Base-by-base conservation (phyloP, 495 filamentous ascomycete genomes). In the Podospora appendiculata region DNA sequence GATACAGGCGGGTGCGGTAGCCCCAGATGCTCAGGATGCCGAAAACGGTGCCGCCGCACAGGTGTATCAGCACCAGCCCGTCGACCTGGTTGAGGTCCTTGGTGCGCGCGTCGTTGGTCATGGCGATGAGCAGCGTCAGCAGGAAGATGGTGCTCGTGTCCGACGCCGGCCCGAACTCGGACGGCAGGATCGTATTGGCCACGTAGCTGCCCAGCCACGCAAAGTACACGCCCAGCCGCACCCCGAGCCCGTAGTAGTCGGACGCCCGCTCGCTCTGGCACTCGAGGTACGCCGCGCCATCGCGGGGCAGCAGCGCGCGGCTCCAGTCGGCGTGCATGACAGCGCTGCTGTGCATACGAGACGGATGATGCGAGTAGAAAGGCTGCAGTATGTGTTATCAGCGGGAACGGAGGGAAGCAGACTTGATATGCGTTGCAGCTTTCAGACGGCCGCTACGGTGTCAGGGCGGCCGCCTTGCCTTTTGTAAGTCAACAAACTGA, bases 191-290 rank as follows among this genome's bases (percentile, higher is more conserved):
- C 1, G 52, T 50, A 50, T 65, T 62, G 52, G 59, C 59, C 50
- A 65, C 43, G 44, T 58, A 65, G 14, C 17, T 34, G 13, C 41
- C 45, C 32, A 62, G 46, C 62, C 62, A 65, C 38, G 62, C 51
- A 45, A 65, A 65, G 52, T 65, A 65, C 41, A 65, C 46, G 17
- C 62, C 62, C 42, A 65, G 39, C 16, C 62, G 54, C 18, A 65
- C 59, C 3, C 62, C 62, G 32, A 65, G 56, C 13, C 62, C 62
- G 36, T 62, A 65, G 51, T 62, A 65, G 48, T 65, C 62, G 43
- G 51, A 41, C 13, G 52, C 58, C 8, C 35, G 35, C 12, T 57
- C 32, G 36, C 47, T 57, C 18, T 47, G 48, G 54, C 61, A 64
- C 11, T 58, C 45, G 3, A 47, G 10, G 42, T 11, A 13, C 5